Evolutionary conservation across 75 land plant species (phyloP), one percentile per base, ranked within the genome.

Genomic region (Azolla pinnata): DNA sequence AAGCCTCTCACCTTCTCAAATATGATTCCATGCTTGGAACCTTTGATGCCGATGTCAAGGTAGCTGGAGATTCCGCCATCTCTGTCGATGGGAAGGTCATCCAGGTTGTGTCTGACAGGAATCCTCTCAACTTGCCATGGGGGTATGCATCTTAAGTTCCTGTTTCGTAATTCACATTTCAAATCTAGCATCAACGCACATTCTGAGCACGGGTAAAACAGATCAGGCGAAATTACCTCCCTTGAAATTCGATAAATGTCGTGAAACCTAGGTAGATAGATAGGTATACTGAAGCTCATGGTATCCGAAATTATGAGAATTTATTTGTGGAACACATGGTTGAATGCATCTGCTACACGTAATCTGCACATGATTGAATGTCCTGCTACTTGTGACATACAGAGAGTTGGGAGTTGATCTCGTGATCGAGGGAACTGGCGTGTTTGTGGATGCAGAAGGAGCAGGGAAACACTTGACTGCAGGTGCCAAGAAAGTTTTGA

Each of bases 401-500:
- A 90, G 96, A 64, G 90, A 80, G 5, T 29, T 89, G 79, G 85
- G 62, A 4, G 74, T 93, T 2, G 98, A 93, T 55, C 75, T 93
- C 8, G 96, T 93, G 48, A 93, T 93, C 5, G 98, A 93, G 65
- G 98, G 98, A 16, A 89, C 98, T 0, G 98, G 98, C 0, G 98
- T 93, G 61, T 93, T 93, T 59, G 98, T 93, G 12, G 98, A 93
- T 56, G 71, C 78, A 69, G 98, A 90, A 0, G 98, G 98, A 67
- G 98, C 98, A 17, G 98, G 98, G 38, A 93, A 93, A 78, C 98
- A 93, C 75, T 47, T 93, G 24, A 54, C 76, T 53, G 98, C 98
- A 0, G 98, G 98, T n/a, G 98, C 98, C 8, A 93, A 93, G 90
- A 89, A 93, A 78, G 98, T 93, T 23, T 72, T 93, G 26, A 93